Evolutionary conservation across 352 stramenopile species (phyloP), one percentile per base, ranked within the genome.

Genomic region (Pythium aphanidermatum): DNA sequence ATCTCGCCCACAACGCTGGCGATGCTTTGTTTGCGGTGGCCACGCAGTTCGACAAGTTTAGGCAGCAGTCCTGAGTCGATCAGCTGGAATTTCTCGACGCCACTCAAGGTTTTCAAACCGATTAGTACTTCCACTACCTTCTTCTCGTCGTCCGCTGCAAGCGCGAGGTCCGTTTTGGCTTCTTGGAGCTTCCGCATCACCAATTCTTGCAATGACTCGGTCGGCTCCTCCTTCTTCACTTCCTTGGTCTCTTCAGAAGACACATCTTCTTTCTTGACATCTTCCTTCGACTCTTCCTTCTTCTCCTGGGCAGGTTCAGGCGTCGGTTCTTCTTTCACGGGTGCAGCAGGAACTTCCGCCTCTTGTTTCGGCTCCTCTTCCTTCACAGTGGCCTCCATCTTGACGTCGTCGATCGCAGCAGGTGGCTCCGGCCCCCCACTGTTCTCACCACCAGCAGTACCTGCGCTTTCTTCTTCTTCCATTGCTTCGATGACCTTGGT

Each of bases 401-500:
- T 27, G 4, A 33, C 42, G 6, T 49, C 46, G 3, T 63, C 57
- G 8, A 21, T 16, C 39, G 13, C 28, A 21, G 17, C 33, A n/a
- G n/a, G 5, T 20, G 20, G 19, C 32, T 53, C 51, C 4, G 38
- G 17, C 26, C 29, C 11, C 6, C 24, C 37, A 23, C n/a, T n/a
- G n/a, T 51, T 35, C 1, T 56, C 59, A 25, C 30, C 28, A 7
- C 52, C 19, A 1, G 11, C 10, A 23, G 16, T 19, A 5, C 29
- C 24, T 14, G 21, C 51, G 2, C 34, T 59, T 16, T 54, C 59
- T 31, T 66, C 65, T 25, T 86, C 72, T 34, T 92, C 80, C 67
- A 90, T 84, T 11, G 74, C 76, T 5, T 66, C 64, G 24, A 92
- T 92, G 32, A 92, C 80, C 6, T 73, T 65, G 16, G 71, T 72